phyloP scores from a whole-genome alignment of 306 rosid species.

The Casuarina cunninghamiana region DNA sequence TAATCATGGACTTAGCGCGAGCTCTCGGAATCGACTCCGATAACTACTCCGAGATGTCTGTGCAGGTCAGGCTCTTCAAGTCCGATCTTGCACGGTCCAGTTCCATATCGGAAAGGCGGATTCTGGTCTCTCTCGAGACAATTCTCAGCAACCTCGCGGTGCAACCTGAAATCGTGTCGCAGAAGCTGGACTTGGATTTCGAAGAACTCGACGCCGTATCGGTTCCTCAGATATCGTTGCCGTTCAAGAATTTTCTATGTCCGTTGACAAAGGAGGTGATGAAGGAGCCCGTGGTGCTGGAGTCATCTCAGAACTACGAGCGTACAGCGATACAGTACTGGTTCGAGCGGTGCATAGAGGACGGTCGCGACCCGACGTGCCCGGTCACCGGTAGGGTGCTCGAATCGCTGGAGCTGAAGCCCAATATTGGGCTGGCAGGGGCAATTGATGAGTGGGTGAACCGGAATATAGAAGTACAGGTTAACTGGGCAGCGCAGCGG shows the following conservation, averaged over 20 bases:
- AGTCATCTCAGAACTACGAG: slow-evolving; percentile 56
- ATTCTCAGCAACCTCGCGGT: slow-evolving; percentile 36
- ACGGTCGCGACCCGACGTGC: slow-evolving; percentile 46
- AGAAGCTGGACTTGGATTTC: slow-evolving; percentile 29
- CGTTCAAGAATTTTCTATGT: slow-evolving; percentile 49
- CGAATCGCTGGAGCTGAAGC: slow-evolving; percentile 45
- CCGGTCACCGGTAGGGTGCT: slow-evolving; percentile 49
- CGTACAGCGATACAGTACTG: slow-evolving; percentile 48
- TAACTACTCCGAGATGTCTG: slow-evolving; percentile 40
- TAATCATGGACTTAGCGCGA: slow-evolving; percentile 62
- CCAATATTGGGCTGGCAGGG: slow-evolving; percentile 53
- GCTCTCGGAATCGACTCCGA: slow-evolving; percentile 49
- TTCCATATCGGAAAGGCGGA: slow-evolving; percentile 31
- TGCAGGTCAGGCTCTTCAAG: slow-evolving; percentile 44
- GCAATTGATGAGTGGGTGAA: slow-evolving; percentile 57
- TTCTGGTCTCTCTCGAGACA: slow-evolving; percentile 40
- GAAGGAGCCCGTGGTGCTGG: slow-evolving; percentile 55
- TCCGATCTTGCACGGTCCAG: slow-evolving; percentile 29
- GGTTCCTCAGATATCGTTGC: slow-evolving; percentile 26
- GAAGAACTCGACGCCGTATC: slow-evolving; percentile 34
- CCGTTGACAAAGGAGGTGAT: slow-evolving; percentile 59
- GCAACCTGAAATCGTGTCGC: slow-evolving; percentile 22
- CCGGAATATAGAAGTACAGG: slow-evolving; percentile 42
- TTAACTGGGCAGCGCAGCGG: slow-evolving; percentile 30
- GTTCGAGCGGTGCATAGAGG: slow-evolving; percentile 50